phyloP scores from a whole-genome alignment of 2,329 filamentous ascomycete genomes.

The Ilyonectria sp. region DNA sequence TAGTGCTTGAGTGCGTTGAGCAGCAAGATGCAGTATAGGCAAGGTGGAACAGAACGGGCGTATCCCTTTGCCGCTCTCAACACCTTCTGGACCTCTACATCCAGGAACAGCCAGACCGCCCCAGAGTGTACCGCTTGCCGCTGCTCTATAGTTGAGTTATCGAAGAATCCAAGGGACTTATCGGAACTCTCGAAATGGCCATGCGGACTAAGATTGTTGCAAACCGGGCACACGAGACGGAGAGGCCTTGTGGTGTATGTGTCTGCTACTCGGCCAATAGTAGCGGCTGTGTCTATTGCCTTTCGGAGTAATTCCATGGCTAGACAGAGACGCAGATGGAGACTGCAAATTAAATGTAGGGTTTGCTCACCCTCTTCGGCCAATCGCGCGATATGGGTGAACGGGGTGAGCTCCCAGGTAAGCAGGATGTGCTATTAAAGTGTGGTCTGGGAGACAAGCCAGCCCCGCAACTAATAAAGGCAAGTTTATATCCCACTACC shows the following conservation, averaged over 20 bases:
- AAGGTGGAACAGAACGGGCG: conserved; percentile 2
- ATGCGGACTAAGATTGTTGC: conserved; percentile 21
- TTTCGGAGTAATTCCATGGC: conserved; percentile 13
- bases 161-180: conserved; percentile 11
- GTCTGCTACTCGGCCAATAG: conserved; percentile 10
- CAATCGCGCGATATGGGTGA: too few relatives aligned
- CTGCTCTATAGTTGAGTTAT: neutral
- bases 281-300: conserved; percentile 6
- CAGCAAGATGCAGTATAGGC: conserved; percentile 6
- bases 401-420: too few relatives aligned
- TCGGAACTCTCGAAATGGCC: conserved; percentile 15
- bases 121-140: neutral
- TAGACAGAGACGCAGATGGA: conserved; percentile 46
- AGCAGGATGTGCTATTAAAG: too few relatives aligned
- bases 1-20: neutral
- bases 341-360: too few relatives aligned
- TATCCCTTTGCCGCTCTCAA: conserved; percentile 3
- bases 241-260: conserved; percentile 10
- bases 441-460: too few relatives aligned
- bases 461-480: too few relatives aligned
- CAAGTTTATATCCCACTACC: too few relatives aligned
- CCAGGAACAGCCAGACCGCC: conserved; percentile 12
- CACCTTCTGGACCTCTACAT: neutral
- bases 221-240: conserved; percentile 4
- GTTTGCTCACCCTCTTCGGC: too few relatives aligned